phyloP scores from a whole-genome alignment of 208 protist genomes.

The Endotrypanum monterogeii region DNA sequence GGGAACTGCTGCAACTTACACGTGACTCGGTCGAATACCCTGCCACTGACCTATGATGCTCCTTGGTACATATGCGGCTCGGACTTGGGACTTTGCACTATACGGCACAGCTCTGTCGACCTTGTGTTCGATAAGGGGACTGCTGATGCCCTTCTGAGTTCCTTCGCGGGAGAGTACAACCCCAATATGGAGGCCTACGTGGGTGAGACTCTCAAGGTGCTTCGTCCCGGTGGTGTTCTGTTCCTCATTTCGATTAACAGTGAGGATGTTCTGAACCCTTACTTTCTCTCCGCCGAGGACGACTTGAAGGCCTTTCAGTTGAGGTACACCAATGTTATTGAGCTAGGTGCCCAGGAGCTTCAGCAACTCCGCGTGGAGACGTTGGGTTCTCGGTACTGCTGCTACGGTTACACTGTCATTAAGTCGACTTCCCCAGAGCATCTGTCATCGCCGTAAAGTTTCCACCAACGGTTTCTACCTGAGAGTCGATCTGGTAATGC shows the following conservation, averaged over 20 bases:
- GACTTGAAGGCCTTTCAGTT: conserved; percentile 32
- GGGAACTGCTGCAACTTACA: conserved; percentile 56
- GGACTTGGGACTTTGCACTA: not conserved
- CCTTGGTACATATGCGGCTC: conserved; percentile 18
- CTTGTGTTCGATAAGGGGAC: conserved; percentile 75
- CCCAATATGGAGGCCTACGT: conserved; percentile 54
- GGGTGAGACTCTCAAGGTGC: conserved; percentile 33
- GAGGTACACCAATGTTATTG: conserved; percentile 24
- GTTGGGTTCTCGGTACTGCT: conserved; percentile 55
- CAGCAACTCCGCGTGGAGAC: conserved; percentile 50
- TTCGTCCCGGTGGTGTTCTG: conserved; percentile 36
- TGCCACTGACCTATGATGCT: not conserved
- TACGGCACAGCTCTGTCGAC: conserved; percentile 30
- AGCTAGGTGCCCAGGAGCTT: conserved; percentile 24
- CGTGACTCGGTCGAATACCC: not conserved
- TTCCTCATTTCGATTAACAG: conserved; percentile 75
- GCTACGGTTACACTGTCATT: conserved; percentile 40
- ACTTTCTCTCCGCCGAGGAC: conserved; percentile 38
- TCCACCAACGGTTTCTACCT: not conserved
- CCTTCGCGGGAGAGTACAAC: conserved; percentile 62
- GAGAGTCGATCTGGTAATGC: not conserved
- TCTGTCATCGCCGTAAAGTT: not conserved
- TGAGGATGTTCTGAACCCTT: conserved; percentile 47
- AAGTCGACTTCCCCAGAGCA: not conserved
- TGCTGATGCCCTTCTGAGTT: conserved; percentile 56